These are phyloP conservation scores for Ascocoryne sarcoides DNA, from an alignment of 2,329 filamentous ascomycete species.

Conservation along the genomic window DNA sequence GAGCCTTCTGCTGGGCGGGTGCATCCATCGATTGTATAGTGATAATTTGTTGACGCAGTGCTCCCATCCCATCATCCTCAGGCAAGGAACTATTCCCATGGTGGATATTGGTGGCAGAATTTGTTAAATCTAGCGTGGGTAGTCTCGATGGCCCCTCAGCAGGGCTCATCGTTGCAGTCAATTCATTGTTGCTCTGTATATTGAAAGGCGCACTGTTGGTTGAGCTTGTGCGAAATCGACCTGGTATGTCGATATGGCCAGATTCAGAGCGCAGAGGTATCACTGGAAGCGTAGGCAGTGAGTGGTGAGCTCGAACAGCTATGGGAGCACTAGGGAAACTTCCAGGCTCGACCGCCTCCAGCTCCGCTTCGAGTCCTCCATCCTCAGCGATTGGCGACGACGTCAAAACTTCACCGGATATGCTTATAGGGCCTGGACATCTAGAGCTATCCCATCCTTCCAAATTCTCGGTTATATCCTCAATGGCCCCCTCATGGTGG, in stretches of 20 bases:
- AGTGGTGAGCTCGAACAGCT: conserved; percentile 3
- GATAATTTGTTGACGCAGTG: conserved; percentile 58
- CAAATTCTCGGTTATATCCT: conserved; percentile 17
- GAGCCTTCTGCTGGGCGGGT: conserved; percentile 56
- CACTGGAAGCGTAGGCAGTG: conserved; percentile 9
- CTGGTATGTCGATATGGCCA: conserved; percentile 16
- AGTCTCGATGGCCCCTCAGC: conserved; percentile 18
- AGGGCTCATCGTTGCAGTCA: conserved; percentile 17
- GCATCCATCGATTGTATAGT: conserved; percentile 55
- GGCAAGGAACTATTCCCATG: conserved; percentile 34
- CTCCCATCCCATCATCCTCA: conserved; percentile 71
- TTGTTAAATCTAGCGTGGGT: conserved; percentile 15
- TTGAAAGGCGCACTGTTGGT: conserved; percentile 10
- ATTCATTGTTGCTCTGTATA: conserved; percentile 2
- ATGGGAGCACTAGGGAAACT: conserved; percentile 7
- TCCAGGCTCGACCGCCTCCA: conserved; percentile 10
- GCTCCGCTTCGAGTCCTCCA: conserved; percentile 19
- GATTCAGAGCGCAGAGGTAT: conserved; percentile 13
- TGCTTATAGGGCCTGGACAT: neutral
- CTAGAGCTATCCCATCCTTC: neutral
- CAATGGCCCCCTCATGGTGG: conserved; percentile 18
- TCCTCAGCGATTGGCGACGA: conserved; percentile 22
- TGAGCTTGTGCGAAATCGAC: conserved; percentile 19
- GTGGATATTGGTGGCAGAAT: conserved; percentile 9
- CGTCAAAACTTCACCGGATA: conserved; percentile 13